Conservation (phyloP, 768 basidiomycete genomes). For the Bullera alba region DNA sequence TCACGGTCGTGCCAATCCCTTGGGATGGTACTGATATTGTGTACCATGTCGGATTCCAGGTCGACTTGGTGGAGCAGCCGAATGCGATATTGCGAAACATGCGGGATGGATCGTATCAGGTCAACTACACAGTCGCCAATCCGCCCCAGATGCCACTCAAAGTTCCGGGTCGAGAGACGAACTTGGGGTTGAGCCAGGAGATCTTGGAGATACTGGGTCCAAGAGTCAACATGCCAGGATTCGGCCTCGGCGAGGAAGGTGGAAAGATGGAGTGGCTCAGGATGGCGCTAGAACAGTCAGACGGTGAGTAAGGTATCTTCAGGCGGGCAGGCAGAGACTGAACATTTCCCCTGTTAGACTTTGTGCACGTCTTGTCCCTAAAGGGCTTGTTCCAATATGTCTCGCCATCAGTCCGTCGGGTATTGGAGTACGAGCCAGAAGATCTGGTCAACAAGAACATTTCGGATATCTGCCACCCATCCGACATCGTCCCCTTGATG, state of each 20-base stretch:
- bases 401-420: conserved; percentile 66
- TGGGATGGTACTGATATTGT: conserved; percentile 67
- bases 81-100: conserved; percentile 73
- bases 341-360: conserved; percentile 52
- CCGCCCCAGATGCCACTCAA: conserved; percentile 37
- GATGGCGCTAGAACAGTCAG: conserved; percentile 49
- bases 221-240: conserved; percentile 19
- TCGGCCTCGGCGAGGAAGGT: conserved; percentile 39
- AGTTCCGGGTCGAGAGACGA: conserved; percentile 22
- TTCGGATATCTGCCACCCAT: conserved; percentile 75
- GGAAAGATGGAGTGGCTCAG: conserved; percentile 46
- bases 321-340: too few relatives aligned
- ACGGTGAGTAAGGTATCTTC: conserved; percentile 34
- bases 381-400: conserved; percentile 91
- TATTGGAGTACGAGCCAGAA: conserved; percentile 78
- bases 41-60: conserved; percentile 92
- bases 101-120: conserved; percentile 66
- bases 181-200: conserved; percentile 34
- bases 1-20: conserved; percentile 76
- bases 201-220: conserved; percentile 35
- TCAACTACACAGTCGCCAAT: conserved; percentile 53
- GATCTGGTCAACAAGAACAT: conserved; percentile 75
- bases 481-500: conserved; percentile 83
- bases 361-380: conserved; percentile 82
- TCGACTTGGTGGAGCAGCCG: conserved; percentile 82